A percentile compares a stretch with the other conserved stretches of the same genome.
Conservation (phyloP, 1,284 basidiomycete species). For the Prillingera fragicola region DNA sequence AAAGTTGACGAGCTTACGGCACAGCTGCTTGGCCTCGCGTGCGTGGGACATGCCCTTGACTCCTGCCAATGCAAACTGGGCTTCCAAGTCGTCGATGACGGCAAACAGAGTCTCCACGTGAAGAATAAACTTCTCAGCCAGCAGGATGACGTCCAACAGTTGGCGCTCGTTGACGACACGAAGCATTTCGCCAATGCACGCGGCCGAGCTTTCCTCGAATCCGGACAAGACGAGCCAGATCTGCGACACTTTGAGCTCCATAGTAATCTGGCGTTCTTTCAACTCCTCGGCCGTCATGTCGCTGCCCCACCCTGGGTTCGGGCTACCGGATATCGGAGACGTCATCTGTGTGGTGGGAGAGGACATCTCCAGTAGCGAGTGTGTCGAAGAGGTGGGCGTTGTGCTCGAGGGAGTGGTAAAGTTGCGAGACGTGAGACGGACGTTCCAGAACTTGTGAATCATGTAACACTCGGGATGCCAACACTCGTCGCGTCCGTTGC, state of each 20-base stretch:
- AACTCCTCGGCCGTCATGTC: constrained; percentile 75
- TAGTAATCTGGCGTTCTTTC: constrained; percentile 83
- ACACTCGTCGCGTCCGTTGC: constrained; percentile 95
- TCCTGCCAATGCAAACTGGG: constrained; percentile 71
- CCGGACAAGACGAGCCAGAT: constrained; percentile 99
- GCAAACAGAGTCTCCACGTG: constrained; percentile 98
- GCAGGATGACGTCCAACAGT: constrained; percentile 91
- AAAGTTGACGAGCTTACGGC: constrained; percentile 97
- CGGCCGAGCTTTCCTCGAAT: constrained; percentile 98
- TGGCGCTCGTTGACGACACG: constrained; percentile 93
- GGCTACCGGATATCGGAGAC: neutral
- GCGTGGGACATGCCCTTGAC: constrained; percentile 96
- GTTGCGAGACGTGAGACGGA: constrained; percentile 78
- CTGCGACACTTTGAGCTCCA: constrained; percentile 97
- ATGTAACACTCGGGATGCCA: constrained; percentile 99
- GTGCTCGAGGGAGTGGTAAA: constrained; percentile 51
- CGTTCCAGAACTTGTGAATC: constrained; percentile 99
- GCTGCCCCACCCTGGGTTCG: constrained; percentile 25
- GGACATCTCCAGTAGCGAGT: constrained; percentile 43
- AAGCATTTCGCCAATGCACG: constrained; percentile 98
- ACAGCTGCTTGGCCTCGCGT: constrained; percentile 95
- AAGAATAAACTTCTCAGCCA: constrained; percentile 97
- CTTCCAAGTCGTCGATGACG: constrained; percentile 93
- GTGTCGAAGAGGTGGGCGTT: constrained; percentile 50
- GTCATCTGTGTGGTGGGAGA: constrained; percentile 46